A percentile compares a stretch with the other conserved stretches of the same genome.
Conservation (phyloP, 2,329 filamentous ascomycete genomes). For the Cadophora sp. region DNA sequence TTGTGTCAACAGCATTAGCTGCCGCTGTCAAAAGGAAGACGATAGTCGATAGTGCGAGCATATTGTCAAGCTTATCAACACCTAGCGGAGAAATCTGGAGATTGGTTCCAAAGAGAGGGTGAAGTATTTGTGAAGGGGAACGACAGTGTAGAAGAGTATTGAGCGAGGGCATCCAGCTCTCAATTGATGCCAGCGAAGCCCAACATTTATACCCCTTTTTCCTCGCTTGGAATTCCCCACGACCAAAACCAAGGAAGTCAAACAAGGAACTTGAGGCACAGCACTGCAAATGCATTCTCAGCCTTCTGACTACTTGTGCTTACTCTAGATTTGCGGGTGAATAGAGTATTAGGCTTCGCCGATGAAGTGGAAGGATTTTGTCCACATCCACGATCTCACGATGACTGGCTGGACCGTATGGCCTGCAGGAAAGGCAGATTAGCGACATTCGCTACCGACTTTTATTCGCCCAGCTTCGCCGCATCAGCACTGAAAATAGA, state of each 20-base stretch:
- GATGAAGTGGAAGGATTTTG: not conserved
- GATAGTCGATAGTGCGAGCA: not conserved
- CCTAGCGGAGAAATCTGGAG: too few species aligned
- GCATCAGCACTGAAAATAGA: conserved; percentile 12
- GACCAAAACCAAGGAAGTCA: too few species aligned
- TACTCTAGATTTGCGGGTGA: too few species aligned
- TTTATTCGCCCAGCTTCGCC: conserved; percentile 4
- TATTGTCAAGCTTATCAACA: not conserved
- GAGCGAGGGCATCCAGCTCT: not conserved
- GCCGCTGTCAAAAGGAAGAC: not conserved
- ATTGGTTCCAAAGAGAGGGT: not conserved
- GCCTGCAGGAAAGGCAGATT: not conserved
- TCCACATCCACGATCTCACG: not conserved
- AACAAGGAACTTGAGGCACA: not conserved
- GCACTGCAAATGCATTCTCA: not conserved
- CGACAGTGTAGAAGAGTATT: not conserved
- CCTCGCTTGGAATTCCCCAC: not conserved
- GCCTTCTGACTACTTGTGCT: too few species aligned
- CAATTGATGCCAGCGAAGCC: not conserved
- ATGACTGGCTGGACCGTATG: not conserved
- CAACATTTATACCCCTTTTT: not conserved
- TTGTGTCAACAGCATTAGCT: conserved; percentile 46
- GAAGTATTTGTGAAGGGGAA: not conserved
- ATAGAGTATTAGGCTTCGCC: not conserved
- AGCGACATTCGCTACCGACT: not conserved